phyloP scores from a whole-genome alignment of 805 yeast species.

The Scheffersomyces stipitis region DNA sequence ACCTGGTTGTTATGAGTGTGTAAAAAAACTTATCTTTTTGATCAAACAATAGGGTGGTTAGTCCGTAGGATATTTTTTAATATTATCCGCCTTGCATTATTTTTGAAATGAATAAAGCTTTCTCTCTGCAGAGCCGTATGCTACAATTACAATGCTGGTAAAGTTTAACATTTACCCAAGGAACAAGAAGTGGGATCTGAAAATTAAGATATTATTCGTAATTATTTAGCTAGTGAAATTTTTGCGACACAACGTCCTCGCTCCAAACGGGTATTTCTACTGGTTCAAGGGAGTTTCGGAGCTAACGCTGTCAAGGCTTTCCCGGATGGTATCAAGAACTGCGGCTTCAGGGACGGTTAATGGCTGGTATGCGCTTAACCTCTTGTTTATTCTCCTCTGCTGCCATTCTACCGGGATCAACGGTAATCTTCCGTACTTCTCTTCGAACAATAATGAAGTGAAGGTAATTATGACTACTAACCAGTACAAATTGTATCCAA shows the following conservation, averaged over 20 bases:
- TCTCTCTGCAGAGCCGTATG: not conserved
- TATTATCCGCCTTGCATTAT: not conserved
- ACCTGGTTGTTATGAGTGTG: too few relatives aligned
- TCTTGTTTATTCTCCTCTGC: conserved; percentile 49
- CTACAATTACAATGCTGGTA: too few relatives aligned
- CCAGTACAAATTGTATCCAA: conserved; percentile 77
- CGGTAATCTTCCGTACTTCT: conserved; percentile 29
- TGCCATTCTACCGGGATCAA: conserved; percentile 63
- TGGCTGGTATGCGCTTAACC: conserved; percentile 5
- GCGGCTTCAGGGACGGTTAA: conserved; percentile 1
- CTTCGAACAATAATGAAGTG: conserved; percentile 46
- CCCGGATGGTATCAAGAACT: conserved; percentile 7
- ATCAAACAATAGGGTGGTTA: too few relatives aligned
- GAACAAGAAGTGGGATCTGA: too few relatives aligned
- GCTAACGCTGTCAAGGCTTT: conserved; percentile 26
- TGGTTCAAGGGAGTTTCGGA: conserved; percentile 25
- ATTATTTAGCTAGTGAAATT: too few relatives aligned
- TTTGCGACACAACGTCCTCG: not conserved
- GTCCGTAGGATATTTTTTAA: too few relatives aligned
- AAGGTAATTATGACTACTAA: conserved; percentile 45
- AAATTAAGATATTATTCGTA: too few relatives aligned
- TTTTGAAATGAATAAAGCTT: not conserved
- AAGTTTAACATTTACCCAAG: too few relatives aligned
- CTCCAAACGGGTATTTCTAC: not conserved
- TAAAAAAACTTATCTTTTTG: too few relatives aligned